phyloP scores from a whole-genome alignment of 1,284 basidiomycete genomes.

The Ganoderma meredithae region DNA sequence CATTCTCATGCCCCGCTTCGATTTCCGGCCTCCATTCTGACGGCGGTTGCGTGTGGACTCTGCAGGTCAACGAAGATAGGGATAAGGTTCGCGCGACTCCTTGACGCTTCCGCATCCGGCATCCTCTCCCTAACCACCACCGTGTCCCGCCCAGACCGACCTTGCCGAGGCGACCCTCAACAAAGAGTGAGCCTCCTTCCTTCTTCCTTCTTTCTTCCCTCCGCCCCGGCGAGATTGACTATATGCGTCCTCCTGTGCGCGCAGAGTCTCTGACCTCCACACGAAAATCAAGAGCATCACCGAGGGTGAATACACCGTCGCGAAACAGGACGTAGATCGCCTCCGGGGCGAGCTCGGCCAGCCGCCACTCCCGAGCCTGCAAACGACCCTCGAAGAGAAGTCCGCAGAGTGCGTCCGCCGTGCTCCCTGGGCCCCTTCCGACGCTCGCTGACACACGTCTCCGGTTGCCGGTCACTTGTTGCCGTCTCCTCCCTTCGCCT shows the following conservation, averaged over 20 bases:
- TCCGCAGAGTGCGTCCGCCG: conserved; percentile 59
- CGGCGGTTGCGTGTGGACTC: conserved; percentile 50
- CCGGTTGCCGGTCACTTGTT: conserved; percentile 2
- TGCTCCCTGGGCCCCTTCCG: neutral
- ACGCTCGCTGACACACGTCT: conserved; percentile 6
- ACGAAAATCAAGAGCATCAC: conserved; percentile 69
- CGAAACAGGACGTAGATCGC: conserved; percentile 77
- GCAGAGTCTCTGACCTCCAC: conserved; percentile 69
- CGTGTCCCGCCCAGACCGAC: conserved; percentile 51
- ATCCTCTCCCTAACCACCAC: conserved; percentile 11
- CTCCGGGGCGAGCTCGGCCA: conserved; percentile 79
- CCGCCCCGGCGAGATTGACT: conserved; percentile 10
- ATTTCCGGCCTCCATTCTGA: neutral
- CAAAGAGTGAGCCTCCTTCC: conserved; percentile 60
- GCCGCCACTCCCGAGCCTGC: conserved; percentile 70
- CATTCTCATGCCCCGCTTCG: neutral
- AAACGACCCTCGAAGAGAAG: conserved; percentile 77
- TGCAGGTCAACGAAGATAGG: conserved; percentile 77
- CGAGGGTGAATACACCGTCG: conserved; percentile 75
- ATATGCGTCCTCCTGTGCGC: neutral
- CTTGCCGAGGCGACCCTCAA: conserved; percentile 58
- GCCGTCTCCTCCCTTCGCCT: neutral
- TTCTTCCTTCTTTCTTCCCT: no score
- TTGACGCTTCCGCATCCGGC: neutral
- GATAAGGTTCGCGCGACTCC: conserved; percentile 61